Conservation (phyloP, 208 protist genomes). For the Tritrichomonas musculus region DNA sequence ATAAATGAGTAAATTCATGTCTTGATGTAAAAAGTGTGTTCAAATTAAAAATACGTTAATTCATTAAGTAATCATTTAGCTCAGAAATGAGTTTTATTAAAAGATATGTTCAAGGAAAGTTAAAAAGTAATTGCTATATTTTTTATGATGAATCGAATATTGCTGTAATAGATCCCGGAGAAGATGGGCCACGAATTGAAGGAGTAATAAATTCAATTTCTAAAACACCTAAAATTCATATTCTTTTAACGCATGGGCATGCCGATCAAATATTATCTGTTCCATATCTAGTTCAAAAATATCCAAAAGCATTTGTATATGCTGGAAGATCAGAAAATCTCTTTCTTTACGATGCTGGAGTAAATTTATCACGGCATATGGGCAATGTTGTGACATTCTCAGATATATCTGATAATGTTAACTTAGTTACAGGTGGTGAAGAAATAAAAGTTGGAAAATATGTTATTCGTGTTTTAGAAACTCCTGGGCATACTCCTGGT, state of each 20-base stretch:
- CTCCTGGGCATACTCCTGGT: neutral
- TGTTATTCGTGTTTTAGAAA: neutral
- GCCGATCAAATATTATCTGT: neutral
- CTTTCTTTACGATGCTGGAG: neutral
- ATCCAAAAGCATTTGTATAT: neutral
- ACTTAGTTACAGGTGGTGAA: neutral
- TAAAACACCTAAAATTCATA: neutral
- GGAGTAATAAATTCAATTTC: neutral
- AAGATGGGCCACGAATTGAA: neutral
- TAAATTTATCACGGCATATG: neutral
- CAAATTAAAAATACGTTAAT: too few relatives aligned
- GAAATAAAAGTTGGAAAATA: neutral
- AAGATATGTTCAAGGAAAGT: too few relatives aligned
- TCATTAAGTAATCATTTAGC: too few relatives aligned
- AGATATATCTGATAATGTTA: neutral
- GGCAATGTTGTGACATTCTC: neutral
- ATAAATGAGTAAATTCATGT: too few relatives aligned
- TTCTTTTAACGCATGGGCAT: neutral
- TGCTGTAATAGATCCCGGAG: slow-evolving; percentile 8
- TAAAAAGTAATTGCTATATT: slow-evolving; percentile 15
- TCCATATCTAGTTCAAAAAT: neutral
- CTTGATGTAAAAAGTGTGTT: too few relatives aligned
- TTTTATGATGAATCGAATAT: neutral
- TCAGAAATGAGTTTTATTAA: too few relatives aligned
- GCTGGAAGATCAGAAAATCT: neutral